Conservation (phyloP, 345 rosid species). For the Hirschfeldia incana region DNA sequence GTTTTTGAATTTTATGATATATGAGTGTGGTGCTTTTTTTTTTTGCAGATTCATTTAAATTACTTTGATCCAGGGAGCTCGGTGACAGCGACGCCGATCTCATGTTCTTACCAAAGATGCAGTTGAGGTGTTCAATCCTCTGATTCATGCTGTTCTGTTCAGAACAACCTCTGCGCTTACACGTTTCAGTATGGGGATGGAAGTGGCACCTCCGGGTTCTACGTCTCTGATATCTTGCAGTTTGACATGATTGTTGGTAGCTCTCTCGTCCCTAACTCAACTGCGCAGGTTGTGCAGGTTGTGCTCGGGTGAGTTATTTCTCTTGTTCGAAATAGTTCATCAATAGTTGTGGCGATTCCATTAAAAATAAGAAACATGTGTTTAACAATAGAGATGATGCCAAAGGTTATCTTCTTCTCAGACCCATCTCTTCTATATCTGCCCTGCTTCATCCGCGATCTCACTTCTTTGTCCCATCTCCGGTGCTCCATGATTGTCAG, state of each 20-base stretch:
- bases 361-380: no score
- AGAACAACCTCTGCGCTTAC: conserved; percentile 68
- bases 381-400: no score
- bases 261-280: conserved; percentile 57
- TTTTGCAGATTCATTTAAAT: conserved; percentile 74
- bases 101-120: conserved; percentile 81
- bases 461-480: no score
- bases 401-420: no score
- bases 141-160: conserved; percentile 69
- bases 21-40: background rate
- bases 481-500: no score
- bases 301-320: conserved; percentile 79
- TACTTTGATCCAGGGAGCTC: conserved; percentile 83
- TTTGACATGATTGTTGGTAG: conserved; percentile 56
- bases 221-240: conserved; percentile 73
- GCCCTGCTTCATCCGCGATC: no score
- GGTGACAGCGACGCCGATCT: conserved; percentile 56
- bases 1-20: conserved; percentile 8
- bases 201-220: conserved; percentile 87
- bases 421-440: no score
- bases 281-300: conserved; percentile 48
- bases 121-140: conserved; percentile 61
- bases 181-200: conserved; percentile 98
- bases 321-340: background rate
- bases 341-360: background rate